Conservation (phyloP, 2,329 filamentous ascomycete genomes). For the Trichoderma sp. region DNA sequence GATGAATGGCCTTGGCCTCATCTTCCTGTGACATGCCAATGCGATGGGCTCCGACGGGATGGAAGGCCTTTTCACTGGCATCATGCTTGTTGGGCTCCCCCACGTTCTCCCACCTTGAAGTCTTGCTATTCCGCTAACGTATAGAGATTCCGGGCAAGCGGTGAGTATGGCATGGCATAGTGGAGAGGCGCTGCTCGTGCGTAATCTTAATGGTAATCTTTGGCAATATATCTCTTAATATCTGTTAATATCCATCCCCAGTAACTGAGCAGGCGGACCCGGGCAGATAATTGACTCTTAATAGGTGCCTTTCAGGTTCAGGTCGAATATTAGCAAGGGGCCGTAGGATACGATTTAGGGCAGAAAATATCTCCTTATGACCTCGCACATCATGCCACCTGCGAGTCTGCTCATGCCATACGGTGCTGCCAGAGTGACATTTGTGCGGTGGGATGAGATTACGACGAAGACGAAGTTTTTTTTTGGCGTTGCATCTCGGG, state of each 20-base stretch:
- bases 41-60: neutral
- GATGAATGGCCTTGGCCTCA: neutral
- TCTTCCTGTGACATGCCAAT: constrained; percentile 1
- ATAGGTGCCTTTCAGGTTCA: constrained; percentile 15
- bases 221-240: constrained; percentile 16
- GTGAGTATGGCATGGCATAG: neutral
- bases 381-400: constrained; percentile 1
- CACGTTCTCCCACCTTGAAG: neutral
- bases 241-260: constrained; percentile 13
- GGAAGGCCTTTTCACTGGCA: neutral
- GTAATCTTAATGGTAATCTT: constrained; percentile 9
- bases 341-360: neutral
- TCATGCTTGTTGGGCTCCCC: neutral
- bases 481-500: neutral
- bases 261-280: constrained; percentile 8
- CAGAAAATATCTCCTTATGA: neutral
- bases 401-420: neutral
- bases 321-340: constrained; percentile 11
- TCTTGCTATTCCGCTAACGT: neutral
- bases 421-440: neutral
- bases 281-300: neutral
- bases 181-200: neutral
- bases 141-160: neutral
- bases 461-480: neutral
- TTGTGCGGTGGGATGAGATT: neutral